A percentile compares a stretch with the other conserved stretches of the same genome.
Conservation (phyloP, 371 early-diverging fungal species). For the Lichtheimia hyalospora region DNA sequence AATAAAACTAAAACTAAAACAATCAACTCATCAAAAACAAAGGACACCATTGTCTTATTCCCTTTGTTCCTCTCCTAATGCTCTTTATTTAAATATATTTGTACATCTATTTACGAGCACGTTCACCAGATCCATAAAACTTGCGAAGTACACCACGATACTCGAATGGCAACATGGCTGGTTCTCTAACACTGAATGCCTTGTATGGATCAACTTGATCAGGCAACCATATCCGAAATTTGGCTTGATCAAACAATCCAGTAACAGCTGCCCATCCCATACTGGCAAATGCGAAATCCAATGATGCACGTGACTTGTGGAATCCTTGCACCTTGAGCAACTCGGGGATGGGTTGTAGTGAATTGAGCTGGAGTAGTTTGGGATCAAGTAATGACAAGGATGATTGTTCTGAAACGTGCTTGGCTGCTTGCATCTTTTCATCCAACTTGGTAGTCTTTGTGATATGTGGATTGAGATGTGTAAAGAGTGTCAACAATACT, state of each 20-base stretch:
- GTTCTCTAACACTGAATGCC: constrained; percentile 45
- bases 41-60: too few species aligned
- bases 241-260: constrained; percentile 51
- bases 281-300: constrained; percentile 66
- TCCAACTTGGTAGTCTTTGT: constrained; percentile 55
- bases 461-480: constrained; percentile 56
- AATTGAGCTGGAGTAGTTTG: constrained; percentile 9
- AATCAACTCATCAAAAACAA: too few species aligned
- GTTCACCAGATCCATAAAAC: constrained; percentile 46
- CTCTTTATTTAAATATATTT: too few species aligned
- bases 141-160: constrained; percentile 49
- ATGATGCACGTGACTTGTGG: constrained; percentile 47
- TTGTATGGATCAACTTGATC: constrained; percentile 39
- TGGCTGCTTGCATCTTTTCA: not conserved
- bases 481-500: constrained; percentile 59
- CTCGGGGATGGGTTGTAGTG: constrained; percentile 26
- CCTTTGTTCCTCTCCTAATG: too few species aligned
- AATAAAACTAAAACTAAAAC: too few species aligned
- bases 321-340: constrained; percentile 39
- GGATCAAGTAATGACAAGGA: constrained; percentile 7
- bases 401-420: constrained; percentile 6
- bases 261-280: constrained; percentile 70
- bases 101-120: constrained; percentile 25
- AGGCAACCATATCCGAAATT: constrained; percentile 54
- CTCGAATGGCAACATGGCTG: constrained; percentile 66